Evolutionary conservation across 1,284 basidiomycete species (phyloP), one percentile per base, ranked within the genome.

Genomic region (Cryptococcus sp.): DNA sequence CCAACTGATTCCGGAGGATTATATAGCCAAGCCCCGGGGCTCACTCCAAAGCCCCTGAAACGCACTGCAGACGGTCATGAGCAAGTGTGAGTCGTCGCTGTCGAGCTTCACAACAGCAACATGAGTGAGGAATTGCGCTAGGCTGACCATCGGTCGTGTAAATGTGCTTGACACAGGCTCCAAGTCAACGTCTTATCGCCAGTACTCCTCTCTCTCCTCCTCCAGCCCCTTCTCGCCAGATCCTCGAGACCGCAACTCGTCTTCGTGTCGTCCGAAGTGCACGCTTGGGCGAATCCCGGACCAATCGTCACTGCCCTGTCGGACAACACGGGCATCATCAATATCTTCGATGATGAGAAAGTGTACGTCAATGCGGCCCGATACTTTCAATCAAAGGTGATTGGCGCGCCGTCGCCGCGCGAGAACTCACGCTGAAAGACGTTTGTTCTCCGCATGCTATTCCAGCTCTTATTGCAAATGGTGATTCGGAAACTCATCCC

Each of bases 151-250:
- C 30, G 42, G n/a, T 45, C 48, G 17, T 2, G 49, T 19, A 13
- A 8, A 35, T 10, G 30, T 35, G 13, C 13, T 35, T 35, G 13
- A 8, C 13, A 13, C 38, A 55, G 54, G 22, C n/a, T 57, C n/a
- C 55, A 57, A 57, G 52, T 55, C 57, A 60, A 70, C 58, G 57
- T 62, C 43, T 47, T 61, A 55, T 52, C 58, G 13, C 47, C 66
- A 25, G 50, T 62, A 27, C 51, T 63, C 22, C 57, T 68, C 50
- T 46, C 58, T 40, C 45, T 64, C 52, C 49, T 60, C 52, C 49
- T 61, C 50, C 17, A 53, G 47, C 58, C 67, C 23, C 20, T 57
- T 23, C 43, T 68, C 1, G 27, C 15, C 7, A 48, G 22, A 17
- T 45, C 42, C 22, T 5, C 22, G 8, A 22, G 10, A 7, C 42